Evolutionary conservation across 2,329 filamentous ascomycete species (phyloP).

Genomic region (Colletotrichum caudatum): DNA sequence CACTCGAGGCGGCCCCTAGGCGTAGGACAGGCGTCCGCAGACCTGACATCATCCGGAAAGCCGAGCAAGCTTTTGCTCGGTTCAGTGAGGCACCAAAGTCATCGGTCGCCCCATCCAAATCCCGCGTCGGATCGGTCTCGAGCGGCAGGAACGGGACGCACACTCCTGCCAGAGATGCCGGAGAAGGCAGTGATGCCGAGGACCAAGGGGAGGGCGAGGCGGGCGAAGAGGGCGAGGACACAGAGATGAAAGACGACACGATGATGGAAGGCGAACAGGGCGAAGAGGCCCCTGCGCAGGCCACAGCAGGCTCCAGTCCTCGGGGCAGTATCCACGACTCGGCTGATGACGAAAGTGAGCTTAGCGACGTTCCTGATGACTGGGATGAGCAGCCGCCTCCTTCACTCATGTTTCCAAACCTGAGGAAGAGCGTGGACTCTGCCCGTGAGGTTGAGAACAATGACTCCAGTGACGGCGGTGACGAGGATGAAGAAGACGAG

Average conservation of each 20-base stretch:
- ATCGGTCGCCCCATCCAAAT: slow-evolving; percentile 54
- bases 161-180: slow-evolving; percentile 51
- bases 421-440: slow-evolving; percentile 55
- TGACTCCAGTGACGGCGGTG: slow-evolving; percentile 44
- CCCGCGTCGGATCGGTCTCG: slow-evolving; percentile 63
- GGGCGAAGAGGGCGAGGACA: slow-evolving; percentile 22
- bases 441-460: slow-evolving; percentile 9
- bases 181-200: slow-evolving; percentile 52
- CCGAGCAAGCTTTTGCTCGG: slow-evolving; percentile 68
- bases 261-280: slow-evolving; percentile 42
- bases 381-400: slow-evolving; percentile 69
- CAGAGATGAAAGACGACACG: slow-evolving; percentile 45
- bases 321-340: slow-evolving; percentile 73
- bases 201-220: slow-evolving; percentile 49
- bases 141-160: slow-evolving; percentile 61
- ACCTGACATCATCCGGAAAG: slow-evolving; percentile 71
- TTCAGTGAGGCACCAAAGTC: slow-evolving; percentile 63
- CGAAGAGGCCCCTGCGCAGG: slow-evolving; percentile 46
- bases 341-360: slow-evolving; percentile 76
- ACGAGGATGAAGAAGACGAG: slow-evolving; percentile 45
- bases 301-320: slow-evolving; percentile 59
- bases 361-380: slow-evolving; percentile 72
- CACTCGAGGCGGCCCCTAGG: slow-evolving; percentile 55
- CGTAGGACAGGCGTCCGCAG: slow-evolving; percentile 62
- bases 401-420: slow-evolving; percentile 65